phyloP scores from a whole-genome alignment of 148 eudicot species.

The Fallopia convolvulus region DNA sequence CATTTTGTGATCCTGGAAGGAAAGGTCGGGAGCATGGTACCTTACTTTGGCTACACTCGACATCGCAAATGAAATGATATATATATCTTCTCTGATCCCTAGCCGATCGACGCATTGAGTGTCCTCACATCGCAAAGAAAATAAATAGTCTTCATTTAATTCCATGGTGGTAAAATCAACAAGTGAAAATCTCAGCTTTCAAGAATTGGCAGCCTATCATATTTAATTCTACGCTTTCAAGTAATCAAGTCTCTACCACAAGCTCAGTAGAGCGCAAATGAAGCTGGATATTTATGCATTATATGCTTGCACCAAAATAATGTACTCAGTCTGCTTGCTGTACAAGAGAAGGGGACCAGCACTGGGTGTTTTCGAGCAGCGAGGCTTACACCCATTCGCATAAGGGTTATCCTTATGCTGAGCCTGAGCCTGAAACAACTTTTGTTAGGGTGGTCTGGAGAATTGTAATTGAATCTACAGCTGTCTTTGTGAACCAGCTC shows the following conservation, averaged over 20 bases:
- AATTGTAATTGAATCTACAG: slow-evolving; percentile 65
- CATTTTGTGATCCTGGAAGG: not conserved
- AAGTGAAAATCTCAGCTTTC: not conserved
- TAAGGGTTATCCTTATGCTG: not conserved
- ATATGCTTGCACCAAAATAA: not conserved
- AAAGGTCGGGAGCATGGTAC: slow-evolving; percentile 5
- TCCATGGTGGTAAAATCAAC: not conserved
- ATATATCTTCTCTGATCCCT: not conserved
- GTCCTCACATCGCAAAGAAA: not conserved
- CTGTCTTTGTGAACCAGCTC: slow-evolving; percentile 87
- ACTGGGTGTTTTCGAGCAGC: too few relatives aligned
- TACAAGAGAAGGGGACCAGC: not conserved
- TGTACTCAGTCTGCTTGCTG: not conserved
- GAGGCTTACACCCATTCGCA: too few relatives aligned
- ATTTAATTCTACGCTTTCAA: not conserved
- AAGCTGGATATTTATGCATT: not conserved
- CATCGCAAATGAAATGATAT: not conserved
- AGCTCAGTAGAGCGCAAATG: not conserved
- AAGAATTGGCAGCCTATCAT: not conserved
- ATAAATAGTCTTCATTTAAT: not conserved
- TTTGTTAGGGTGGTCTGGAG: slow-evolving; percentile 63
- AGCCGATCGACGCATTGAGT: not conserved
- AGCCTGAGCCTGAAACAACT: slow-evolving; percentile 36
- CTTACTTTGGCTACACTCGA: not conserved
- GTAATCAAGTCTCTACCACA: too few relatives aligned